Evolutionary conservation across 208 protist genomes (phyloP), one percentile per base, ranked within the genome.

Genomic region (Wallacemonas sp.): DNA sequence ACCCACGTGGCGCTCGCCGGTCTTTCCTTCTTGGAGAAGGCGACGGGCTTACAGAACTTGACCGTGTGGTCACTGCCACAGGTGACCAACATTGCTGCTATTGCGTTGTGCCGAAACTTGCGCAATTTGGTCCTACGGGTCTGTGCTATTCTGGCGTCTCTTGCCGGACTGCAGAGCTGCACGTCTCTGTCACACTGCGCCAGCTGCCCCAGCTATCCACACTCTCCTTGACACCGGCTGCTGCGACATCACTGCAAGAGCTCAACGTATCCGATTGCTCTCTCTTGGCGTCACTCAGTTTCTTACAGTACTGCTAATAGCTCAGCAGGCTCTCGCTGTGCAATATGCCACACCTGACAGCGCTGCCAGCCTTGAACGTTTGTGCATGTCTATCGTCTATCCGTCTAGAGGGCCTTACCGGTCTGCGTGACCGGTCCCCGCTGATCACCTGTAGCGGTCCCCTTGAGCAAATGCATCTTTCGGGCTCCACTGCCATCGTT

Each of bases 1-100:
- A 8, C 10, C 4, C 10, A 59, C 16, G 12, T 59, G 16, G 3
- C 31, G 22, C 10, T 59, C 5, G 3, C 4, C 4, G 31, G 28
- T 28, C 29, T 59, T 41, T 59, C 52, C 26, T 59, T 59, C 32
- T n/a, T 59, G 14, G 20, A 18, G 5, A 36, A 59, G 18, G 52
- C 52, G 29, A 59, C 32, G 3, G 52, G 12, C 8, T 3, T 41
- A 5, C 52, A 23, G 4, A 14, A 59, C 7, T 10, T 59, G 31
- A 59, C 29, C 31, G 3, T 59, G 14, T 8, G 4, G 3, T 26
- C 26, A 14, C 14, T 59, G 7, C 31, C 26, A 33, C 31, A 59
- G 7, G 29, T 59, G 14, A 14, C 3, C 29, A 59, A 8, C 52
- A 1, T 59, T 20, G 20, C 8, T 25, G 52, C 12, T 44, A 4